Conservation (phyloP, 805 yeast genomes). For the Maudiozyma serrabonitensis region DNA sequence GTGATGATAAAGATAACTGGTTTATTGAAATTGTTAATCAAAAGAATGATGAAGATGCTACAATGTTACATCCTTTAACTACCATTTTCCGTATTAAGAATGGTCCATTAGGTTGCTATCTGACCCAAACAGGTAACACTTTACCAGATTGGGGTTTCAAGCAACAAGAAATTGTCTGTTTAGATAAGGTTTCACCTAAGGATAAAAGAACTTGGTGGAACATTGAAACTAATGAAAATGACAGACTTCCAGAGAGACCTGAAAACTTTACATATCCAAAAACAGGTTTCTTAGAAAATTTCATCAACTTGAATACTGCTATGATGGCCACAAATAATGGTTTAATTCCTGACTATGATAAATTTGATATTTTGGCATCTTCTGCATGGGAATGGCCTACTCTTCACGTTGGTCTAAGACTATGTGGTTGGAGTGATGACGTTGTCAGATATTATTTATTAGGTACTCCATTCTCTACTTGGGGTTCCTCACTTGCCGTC, state of each 20-base stretch:
- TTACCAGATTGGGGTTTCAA: conserved; percentile 80
- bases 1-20: conserved; percentile 88
- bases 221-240: conserved; percentile 60
- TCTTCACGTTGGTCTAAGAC: conserved; percentile 61
- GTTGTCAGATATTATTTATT: conserved; percentile 56
- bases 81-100: conserved; percentile 62
- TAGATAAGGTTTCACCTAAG: conserved; percentile 50
- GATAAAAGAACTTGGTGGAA: conserved; percentile 91
- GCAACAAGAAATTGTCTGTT: conserved; percentile 72
- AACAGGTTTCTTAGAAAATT: conserved; percentile 69
- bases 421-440: conserved; percentile 67
- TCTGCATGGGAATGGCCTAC: conserved; percentile 88
- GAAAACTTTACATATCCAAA: conserved; percentile 43
- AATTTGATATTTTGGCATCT: conserved; percentile 62
- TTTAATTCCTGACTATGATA: conserved; percentile 66
- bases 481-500: conserved; percentile 61
- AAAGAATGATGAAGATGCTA: conserved; percentile 39
- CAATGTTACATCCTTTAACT: conserved; percentile 62
- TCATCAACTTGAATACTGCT: conserved; percentile 65
- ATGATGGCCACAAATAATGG: conserved; percentile 95
- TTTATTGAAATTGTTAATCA: conserved; percentile 70
- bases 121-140: conserved; percentile 60
- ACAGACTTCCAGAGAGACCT: conserved; percentile 46
- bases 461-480: conserved; percentile 72
- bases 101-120: conserved; percentile 57